These are phyloP conservation scores for Colletotrichum sp. DNA, from an alignment of 2,329 filamentous ascomycete species.

Conservation along the genomic window DNA sequence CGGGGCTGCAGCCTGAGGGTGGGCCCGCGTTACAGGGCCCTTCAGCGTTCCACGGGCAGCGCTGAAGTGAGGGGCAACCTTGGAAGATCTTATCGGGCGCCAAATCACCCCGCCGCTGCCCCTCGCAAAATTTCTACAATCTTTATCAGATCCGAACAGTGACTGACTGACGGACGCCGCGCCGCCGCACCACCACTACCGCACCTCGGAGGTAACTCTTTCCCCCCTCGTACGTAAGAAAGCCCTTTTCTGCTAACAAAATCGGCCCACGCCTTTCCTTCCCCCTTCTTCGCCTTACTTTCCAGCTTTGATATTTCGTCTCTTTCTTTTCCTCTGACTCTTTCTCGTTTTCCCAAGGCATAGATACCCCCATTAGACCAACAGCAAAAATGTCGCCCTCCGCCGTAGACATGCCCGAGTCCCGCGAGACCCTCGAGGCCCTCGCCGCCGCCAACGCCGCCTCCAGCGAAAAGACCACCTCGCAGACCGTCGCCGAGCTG, in stretches of 20 bases:
- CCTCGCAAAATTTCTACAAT: conserved; percentile 17
- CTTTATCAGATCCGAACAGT: conserved; percentile 16
- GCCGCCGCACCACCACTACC: not conserved
- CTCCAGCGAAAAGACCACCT: not conserved
- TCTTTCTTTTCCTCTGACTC: not conserved
- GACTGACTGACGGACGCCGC: not conserved
- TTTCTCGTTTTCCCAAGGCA: not conserved
- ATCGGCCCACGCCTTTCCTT: not conserved
- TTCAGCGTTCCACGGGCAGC: not conserved
- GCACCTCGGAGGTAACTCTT: conserved; percentile 15
- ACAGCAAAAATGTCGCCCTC: conserved; percentile 27
- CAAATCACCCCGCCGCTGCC: conserved; percentile 21
- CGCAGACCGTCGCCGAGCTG: conserved; percentile 58
- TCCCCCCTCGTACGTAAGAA: not conserved
- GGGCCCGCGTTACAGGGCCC: not conserved
- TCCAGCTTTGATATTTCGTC: not conserved
- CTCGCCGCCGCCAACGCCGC: conserved; percentile 9
- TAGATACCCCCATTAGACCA: not conserved
- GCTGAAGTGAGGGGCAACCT: conserved; percentile 5
- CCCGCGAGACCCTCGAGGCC: conserved; percentile 16
- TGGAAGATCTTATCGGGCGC: conserved; percentile 12
- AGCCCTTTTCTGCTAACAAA: not conserved
- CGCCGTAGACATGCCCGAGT: conserved; percentile 19
- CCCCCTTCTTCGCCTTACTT: not conserved
- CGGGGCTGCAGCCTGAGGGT: not conserved